Conservation (phyloP, 176 grass and related monocot species). For the Stipa capillata region DNA sequence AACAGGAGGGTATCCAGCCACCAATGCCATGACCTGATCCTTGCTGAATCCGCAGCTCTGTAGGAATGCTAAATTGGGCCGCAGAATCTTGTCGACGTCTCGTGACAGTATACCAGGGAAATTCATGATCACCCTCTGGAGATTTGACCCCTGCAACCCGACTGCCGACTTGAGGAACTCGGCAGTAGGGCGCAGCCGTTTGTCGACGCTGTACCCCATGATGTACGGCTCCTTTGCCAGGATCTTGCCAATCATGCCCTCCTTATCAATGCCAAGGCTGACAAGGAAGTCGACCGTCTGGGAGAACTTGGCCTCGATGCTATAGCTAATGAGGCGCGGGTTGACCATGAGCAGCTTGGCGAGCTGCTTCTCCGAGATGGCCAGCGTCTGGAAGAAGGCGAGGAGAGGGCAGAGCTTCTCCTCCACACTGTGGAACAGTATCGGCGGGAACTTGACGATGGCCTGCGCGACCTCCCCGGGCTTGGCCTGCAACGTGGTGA, state of each 20-base stretch:
- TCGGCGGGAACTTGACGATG: constrained; percentile 79
- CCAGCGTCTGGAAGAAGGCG: constrained; percentile 81
- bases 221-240: constrained; percentile 81
- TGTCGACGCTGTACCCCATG: constrained; percentile 78
- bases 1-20: constrained; percentile 74
- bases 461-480: constrained; percentile 67
- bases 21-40: constrained; percentile 52
- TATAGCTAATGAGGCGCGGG: constrained; percentile 93
- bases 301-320: constrained; percentile 85
- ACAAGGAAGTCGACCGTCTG: constrained; percentile 58
- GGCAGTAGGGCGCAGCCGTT: constrained; percentile 60
- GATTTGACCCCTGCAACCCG: constrained; percentile 44
- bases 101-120: constrained; percentile 70
- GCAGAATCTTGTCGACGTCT: constrained; percentile 63
- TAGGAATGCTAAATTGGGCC: constrained; percentile 69
- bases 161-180: constrained; percentile 77
- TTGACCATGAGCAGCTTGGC: constrained; percentile 84
- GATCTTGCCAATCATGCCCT: constrained; percentile 65
- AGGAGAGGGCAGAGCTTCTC: constrained; percentile 93
- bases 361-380: constrained; percentile 75
- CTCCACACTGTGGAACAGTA: constrained; percentile 83
- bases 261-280: constrained; percentile 66
- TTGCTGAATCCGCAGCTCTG: constrained; percentile 51
- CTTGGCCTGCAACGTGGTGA: constrained; percentile 62
- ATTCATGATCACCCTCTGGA: constrained; percentile 55